A percentile compares a stretch with the other conserved stretches of the same genome.
phyloP scores from a whole-genome alignment of 352 stramenopile species.

The Globisporangium yorkense region DNA sequence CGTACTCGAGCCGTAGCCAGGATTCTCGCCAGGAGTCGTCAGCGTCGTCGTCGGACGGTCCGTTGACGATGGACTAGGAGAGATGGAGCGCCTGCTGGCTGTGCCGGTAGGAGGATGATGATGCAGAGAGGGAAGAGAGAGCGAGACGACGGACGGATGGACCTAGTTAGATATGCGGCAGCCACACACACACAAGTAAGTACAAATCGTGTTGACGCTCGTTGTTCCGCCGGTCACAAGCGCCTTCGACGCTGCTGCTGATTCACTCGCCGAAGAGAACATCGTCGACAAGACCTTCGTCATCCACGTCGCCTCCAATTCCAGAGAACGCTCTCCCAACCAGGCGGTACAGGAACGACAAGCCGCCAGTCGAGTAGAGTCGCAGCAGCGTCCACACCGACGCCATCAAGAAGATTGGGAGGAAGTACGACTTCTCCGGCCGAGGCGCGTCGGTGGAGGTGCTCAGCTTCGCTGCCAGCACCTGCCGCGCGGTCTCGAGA shows the following conservation, averaged over 20 bases:
- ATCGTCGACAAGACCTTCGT: neutral
- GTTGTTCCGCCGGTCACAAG: neutral
- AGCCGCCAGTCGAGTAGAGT: constrained; percentile 61
- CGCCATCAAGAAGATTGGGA: constrained; percentile 51
- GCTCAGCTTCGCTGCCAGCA: constrained; percentile 54
- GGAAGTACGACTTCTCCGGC: constrained; percentile 38
- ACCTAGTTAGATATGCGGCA: constrained; percentile 13
- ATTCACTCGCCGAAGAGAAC: constrained; percentile 12
- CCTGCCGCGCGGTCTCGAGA: constrained; percentile 63
- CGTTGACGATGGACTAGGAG: constrained; percentile 25
- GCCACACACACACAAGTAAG: constrained; percentile 4
- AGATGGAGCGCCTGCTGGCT: neutral
- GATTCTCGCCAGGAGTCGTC: constrained; percentile 27
- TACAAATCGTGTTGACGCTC: neutral
- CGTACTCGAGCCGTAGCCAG: constrained; percentile 16
- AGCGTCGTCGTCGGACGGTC: constrained; percentile 21
- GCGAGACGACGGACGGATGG: neutral
- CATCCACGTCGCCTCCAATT: neutral
- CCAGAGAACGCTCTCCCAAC: neutral
- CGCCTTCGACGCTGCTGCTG: neutral
- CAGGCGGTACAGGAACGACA: constrained; percentile 18
- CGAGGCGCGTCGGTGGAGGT: constrained; percentile 9
- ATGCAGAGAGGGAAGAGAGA: neutral
- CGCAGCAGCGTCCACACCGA: constrained; percentile 58
- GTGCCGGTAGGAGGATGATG: neutral